These are phyloP conservation scores for Candida methanosorbosa DNA, from an alignment of 805 yeast genomes.

Conservation along the genomic window DNA sequence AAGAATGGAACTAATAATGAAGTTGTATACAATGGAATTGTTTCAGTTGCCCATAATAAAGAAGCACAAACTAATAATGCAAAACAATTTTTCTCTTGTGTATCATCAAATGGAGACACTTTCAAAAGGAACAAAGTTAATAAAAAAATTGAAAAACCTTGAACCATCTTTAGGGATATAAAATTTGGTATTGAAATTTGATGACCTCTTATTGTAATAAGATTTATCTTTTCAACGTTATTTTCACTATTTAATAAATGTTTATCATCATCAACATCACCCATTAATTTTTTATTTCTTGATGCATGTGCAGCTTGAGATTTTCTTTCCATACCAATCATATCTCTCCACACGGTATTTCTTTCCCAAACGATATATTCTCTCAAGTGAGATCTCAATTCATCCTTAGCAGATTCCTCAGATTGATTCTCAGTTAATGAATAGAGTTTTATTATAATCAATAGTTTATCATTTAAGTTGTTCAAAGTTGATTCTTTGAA, in stretches of 20 bases:
- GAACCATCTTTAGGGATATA: conserved; percentile 29
- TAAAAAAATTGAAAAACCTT: conserved; percentile 35
- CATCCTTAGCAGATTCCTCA: conserved; percentile 32
- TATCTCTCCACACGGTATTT: conserved; percentile 95
- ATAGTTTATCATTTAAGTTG: conserved; percentile 43
- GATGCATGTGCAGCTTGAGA: conserved; percentile 59
- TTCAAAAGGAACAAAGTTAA: conserved; percentile 41
- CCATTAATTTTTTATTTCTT: conserved; percentile 18
- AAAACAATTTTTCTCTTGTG: conserved; percentile 68
- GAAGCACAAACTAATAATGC: conserved; percentile 80
- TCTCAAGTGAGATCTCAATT: conserved; percentile 49
- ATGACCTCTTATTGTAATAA: conserved; percentile 21
- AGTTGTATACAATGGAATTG: conserved; percentile 87
- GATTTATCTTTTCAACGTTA: conserved; percentile 11
- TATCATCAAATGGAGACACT: conserved; percentile 51
- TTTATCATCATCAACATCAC: conserved; percentile 8
- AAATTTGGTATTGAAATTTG: conserved; percentile 26
- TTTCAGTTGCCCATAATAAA: conserved; percentile 90
- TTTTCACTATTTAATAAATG: conserved; percentile 3
- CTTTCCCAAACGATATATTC: conserved; percentile 97
- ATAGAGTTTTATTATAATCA: conserved; percentile 29
- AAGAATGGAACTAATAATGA: conserved; percentile 76
- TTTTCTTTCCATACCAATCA: conserved; percentile 84
- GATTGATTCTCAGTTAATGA: conserved; percentile 30
- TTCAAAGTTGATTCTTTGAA: conserved; percentile 43